Conservation (phyloP, 176 grass and related monocot genomes). For the Chloris gayana region DNA sequence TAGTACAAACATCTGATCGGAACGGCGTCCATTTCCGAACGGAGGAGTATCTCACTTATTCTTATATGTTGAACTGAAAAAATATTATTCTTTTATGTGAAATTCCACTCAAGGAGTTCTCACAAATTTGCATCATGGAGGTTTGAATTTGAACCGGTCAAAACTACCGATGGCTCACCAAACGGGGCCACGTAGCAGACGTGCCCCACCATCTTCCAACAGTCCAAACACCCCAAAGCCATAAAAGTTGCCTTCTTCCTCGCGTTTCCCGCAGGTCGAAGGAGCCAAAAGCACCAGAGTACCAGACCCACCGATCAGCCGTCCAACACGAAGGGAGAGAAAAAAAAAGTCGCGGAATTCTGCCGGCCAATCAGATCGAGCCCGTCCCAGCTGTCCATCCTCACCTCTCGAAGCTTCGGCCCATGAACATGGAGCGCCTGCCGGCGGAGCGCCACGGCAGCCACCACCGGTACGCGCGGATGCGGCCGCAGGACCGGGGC, state of each 20-base stretch:
- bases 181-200: background rate
- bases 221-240: background rate
- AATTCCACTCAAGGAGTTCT: too few species aligned
- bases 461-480: constrained; percentile 51
- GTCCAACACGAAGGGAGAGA: background rate
- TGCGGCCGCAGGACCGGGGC: constrained; percentile 40
- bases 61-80: too few species aligned
- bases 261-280: constrained; percentile 29
- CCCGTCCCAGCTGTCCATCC: constrained; percentile 21
- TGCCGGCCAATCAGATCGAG: constrained; percentile 43
- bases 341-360: background rate
- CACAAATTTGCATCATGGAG: background rate
- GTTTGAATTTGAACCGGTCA: background rate
- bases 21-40: too few species aligned
- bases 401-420: constrained; percentile 20
- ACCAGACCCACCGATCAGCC: constrained; percentile 9
- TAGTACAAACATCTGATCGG: too few species aligned
- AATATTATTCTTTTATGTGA: too few species aligned
- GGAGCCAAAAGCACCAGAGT: background rate
- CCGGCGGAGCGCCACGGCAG: constrained; percentile 32
- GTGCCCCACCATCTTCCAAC: background rate
- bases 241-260: background rate
- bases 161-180: background rate
- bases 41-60: too few species aligned
- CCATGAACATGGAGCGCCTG: constrained; percentile 58